Percentiles rank a stretch among this genome's conserved stretches.
Conservation (phyloP, 2,329 filamentous ascomycete genomes). For the Emergomyces pasteurianus region DNA sequence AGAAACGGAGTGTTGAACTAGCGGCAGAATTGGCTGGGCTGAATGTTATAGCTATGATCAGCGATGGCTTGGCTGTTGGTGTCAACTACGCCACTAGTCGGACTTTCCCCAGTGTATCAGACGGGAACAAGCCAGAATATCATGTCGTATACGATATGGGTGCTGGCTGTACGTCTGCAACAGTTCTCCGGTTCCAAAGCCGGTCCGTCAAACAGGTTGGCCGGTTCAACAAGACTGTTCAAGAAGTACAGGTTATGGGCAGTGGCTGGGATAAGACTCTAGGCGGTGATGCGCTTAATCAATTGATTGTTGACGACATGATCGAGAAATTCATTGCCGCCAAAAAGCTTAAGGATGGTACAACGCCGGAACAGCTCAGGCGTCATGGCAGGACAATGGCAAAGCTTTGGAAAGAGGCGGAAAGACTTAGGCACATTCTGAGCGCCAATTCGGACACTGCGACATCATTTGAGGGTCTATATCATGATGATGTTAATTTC, state of each 20-base stretch:
- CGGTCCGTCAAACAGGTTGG: slow-evolving; percentile 81
- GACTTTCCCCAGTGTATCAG: slow-evolving; percentile 72
- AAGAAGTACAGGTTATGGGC: slow-evolving; percentile 84
- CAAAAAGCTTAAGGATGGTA: slow-evolving; percentile 37
- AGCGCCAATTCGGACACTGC: slow-evolving; percentile 82
- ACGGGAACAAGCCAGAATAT: slow-evolving; percentile 76
- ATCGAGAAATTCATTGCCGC: slow-evolving; percentile 64
- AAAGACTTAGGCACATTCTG: slow-evolving; percentile 73
- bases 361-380: slow-evolving; percentile 38
- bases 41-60: slow-evolving; percentile 72
- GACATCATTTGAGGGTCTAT: slow-evolving; percentile 71
- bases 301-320: slow-evolving; percentile 82
- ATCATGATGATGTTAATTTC: slow-evolving; percentile 83
- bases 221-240: slow-evolving; percentile 90
- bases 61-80: slow-evolving; percentile 82
- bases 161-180: slow-evolving; percentile 84
- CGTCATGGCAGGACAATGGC: slow-evolving; percentile 73
- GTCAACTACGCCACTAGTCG: slow-evolving; percentile 89
- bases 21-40: slow-evolving; percentile 82
- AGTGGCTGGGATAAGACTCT: slow-evolving; percentile 80
- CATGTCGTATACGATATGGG: slow-evolving; percentile 98
- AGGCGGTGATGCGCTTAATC: slow-evolving; percentile 80
- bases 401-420: slow-evolving; percentile 86
- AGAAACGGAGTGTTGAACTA: slow-evolving; percentile 73
- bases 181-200: slow-evolving; percentile 79